phyloP scores from a whole-genome alignment of 1,284 basidiomycete genomes.

The Melampsora americana region DNA sequence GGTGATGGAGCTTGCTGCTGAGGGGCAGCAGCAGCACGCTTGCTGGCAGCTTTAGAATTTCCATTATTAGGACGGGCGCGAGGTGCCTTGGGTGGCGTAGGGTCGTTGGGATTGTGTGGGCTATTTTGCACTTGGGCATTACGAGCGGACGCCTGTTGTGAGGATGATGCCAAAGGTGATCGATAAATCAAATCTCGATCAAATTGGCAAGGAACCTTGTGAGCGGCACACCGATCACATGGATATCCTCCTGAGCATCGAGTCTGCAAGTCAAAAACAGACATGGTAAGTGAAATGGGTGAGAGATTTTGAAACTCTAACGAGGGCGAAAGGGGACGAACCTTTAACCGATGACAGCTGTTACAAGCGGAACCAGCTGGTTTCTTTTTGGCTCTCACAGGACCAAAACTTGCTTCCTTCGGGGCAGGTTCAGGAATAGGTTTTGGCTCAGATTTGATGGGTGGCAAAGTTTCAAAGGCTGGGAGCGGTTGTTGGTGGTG shows the following conservation, averaged over 20 bases:
- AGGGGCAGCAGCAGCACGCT: not conserved
- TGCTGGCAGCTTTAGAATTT: conserved; percentile 17
- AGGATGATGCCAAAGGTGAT: conserved; percentile 40
- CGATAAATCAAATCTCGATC: conserved; percentile 43
- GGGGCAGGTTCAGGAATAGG: conserved; percentile 11
- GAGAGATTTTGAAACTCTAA: not conserved
- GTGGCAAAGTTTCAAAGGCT: conserved; percentile 2
- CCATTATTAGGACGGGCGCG: conserved; percentile 16
- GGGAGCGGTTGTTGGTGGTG: conserved; percentile 1
- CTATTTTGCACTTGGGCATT: conserved; percentile 28
- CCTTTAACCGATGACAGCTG: conserved; percentile 43
- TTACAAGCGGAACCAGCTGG: conserved; percentile 43
- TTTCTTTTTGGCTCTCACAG: conserved; percentile 43
- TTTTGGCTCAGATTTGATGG: conserved; percentile 17
- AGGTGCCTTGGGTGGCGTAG: conserved; percentile 5
- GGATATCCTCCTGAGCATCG: conserved; percentile 44
- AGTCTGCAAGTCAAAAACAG: conserved; percentile 10
- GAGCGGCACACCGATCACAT: conserved; percentile 44
- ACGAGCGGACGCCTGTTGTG: conserved; percentile 37
- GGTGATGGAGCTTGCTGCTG: conserved; percentile 8
- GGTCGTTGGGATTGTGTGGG: not conserved
- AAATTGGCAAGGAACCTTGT: conserved; percentile 43
- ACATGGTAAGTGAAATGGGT: not conserved
- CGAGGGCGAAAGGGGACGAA: not conserved
- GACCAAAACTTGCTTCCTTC: conserved; percentile 31